A percentile compares a stretch with the other conserved stretches of the same genome.
Evolutionary conservation across 2,329 filamentous ascomycete genomes (phyloP).

Genomic region (Capronia americana): DNA sequence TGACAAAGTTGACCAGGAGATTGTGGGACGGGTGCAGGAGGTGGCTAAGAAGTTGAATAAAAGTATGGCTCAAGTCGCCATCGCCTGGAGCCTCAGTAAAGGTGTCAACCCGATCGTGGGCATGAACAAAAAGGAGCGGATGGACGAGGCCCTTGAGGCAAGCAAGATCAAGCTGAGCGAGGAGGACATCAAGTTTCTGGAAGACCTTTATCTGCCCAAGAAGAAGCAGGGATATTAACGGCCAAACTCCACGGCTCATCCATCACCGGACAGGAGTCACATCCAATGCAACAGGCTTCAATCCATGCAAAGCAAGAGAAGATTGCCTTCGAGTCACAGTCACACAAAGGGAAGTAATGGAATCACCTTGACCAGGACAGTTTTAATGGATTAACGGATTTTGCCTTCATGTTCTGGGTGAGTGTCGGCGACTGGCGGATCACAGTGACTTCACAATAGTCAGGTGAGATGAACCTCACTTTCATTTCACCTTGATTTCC

Average conservation of each 20-base stretch:
- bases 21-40: conserved; percentile 63
- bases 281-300: background rate
- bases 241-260: background rate
- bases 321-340: background rate
- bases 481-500: conserved; percentile 4
- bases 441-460: background rate
- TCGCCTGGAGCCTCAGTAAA: conserved; percentile 66
- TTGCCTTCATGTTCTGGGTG: too few species aligned
- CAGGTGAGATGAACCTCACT: background rate
- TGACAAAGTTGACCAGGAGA: conserved; percentile 58
- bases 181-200: conserved; percentile 67
- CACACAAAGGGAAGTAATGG: background rate
- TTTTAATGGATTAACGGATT: background rate
- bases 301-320: background rate
- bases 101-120: conserved; percentile 67
- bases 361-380: background rate
- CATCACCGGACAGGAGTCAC: background rate
- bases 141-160: conserved; percentile 65
- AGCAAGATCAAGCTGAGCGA: conserved; percentile 57
- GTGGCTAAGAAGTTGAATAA: conserved; percentile 63
- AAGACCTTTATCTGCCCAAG: conserved; percentile 67
- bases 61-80: conserved; percentile 68
- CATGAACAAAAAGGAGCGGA: conserved; percentile 63
- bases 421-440: background rate
- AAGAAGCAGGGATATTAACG: conserved; percentile 34